Base-by-base conservation (phyloP, 257 asterid genomes). In the Phtheirospermum japonicum region DNA sequence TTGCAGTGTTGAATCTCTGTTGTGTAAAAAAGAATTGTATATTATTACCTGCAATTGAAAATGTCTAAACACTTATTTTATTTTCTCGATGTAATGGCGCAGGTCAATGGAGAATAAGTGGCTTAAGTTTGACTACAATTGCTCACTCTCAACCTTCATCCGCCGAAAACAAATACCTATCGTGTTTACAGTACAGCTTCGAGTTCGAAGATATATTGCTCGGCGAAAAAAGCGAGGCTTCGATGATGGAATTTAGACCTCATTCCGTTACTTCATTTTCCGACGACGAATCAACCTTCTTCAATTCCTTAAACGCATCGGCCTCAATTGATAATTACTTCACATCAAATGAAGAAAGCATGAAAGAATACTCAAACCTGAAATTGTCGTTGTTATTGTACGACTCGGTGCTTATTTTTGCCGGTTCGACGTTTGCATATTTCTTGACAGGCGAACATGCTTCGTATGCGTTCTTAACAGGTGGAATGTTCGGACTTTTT, bases 31-130 rank as follows among this genome's bases (percentile, higher is more conserved):
- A 42, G 1, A 42, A 9, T 11, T 42, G 4, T 42, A 42, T 42
- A 42, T 42, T 9, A 42, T 42, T 12, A 11, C 9, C 48, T 11
- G 1, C 6, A 4, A 13, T 4, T 3, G 48, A 42, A 42, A 9
- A 9, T 42, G 16, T 23, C 28, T 23, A 23, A 23, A 23, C 28
- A 23, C 28, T 23, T 1, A 23, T 23, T 23, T 23, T 23, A 23
- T 23, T 23, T 23, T 23, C 28, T 23, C 28, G 28, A 23, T 36
- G 42, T 4, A 9, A 6, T 36, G 42, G 7, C 11, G 45, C 78
- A 90, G 97, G 95, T 76, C 92, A 79, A 73, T 90, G 98, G 98
- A 80, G 95, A 73, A 68, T 84, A 12, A 80, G 88, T 49, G 84
- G 83, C 64, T 7, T 88, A 52, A 76, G 64, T 64, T 49, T 91